Evolutionary conservation across 495 filamentous ascomycete genomes (phyloP).

Genomic region (Penicillium psychrofluorescens): DNA sequence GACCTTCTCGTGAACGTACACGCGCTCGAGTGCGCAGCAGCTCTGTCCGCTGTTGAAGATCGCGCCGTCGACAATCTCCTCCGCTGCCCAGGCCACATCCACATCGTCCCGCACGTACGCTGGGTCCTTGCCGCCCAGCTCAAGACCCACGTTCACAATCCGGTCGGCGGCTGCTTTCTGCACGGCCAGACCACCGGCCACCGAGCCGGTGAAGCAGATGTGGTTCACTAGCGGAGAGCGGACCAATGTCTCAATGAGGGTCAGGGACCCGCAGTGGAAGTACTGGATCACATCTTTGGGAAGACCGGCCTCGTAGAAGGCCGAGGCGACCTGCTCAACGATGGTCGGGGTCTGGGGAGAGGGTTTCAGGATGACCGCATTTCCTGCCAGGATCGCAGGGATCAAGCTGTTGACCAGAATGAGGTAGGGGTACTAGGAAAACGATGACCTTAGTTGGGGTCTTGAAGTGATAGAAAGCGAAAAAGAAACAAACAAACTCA

Average conservation of each 20-base stretch:
- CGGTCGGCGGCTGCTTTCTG: conserved; percentile 74
- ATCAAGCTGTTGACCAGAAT: conserved; percentile 87
- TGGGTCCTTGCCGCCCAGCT: conserved; percentile 89
- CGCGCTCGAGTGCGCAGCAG: conserved; percentile 81
- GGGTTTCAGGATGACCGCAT: conserved; percentile 85
- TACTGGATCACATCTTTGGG: conserved; percentile 77
- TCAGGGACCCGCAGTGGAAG: conserved; percentile 74
- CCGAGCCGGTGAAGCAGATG: conserved; percentile 91
- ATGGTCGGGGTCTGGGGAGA: conserved; percentile 91
- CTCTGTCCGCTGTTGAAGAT: conserved; percentile 93
- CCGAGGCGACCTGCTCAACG: conserved; percentile 68
- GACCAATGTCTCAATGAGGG: conserved; percentile 63
- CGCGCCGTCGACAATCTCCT: conserved; percentile 86
- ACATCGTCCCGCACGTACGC: conserved; percentile 84
- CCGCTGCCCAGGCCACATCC: conserved; percentile 81
- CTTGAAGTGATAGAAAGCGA: neutral
- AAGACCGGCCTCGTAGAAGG: conserved; percentile 71
- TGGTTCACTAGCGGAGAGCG: conserved; percentile 64
- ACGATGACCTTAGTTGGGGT: neutral
- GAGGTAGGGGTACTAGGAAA: conserved; percentile 81
- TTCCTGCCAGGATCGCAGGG: conserved; percentile 79
- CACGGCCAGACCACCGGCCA: conserved; percentile 76
- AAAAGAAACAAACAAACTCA: conserved; percentile 34
- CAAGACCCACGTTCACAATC: conserved; percentile 75
- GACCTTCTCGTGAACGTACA: conserved; percentile 78